A percentile compares a stretch with the other conserved stretches of the same genome.
Conservation (phyloP, 768 basidiomycete species). For the Gymnopilus dilepis region DNA sequence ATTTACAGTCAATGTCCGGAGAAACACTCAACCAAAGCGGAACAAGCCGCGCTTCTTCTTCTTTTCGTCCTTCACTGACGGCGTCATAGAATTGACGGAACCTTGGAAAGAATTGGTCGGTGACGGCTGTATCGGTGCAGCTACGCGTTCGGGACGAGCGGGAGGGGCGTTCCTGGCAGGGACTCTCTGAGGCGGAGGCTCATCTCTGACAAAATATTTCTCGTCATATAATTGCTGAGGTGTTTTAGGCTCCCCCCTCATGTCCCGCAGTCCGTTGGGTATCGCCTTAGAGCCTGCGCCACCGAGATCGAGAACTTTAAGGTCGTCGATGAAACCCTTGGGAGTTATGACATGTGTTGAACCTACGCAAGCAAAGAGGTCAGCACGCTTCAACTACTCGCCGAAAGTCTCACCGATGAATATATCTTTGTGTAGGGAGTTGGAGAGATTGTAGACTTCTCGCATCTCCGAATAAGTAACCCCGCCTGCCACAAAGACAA, state of each 20-base stretch:
- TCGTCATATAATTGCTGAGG: constrained; percentile 84
- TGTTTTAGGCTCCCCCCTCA: constrained; percentile 48
- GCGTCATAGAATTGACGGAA: constrained; percentile 44
- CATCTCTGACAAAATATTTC: constrained; percentile 72
- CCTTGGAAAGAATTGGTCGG: constrained; percentile 58
- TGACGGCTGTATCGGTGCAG: constrained; percentile 48
- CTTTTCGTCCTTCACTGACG: constrained; percentile 60
- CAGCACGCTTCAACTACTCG: not conserved
- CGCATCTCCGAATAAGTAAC: constrained; percentile 96
- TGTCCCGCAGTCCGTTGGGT: constrained; percentile 70
- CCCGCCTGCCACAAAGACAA: constrained; percentile 94
- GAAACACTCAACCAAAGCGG: constrained; percentile 51
- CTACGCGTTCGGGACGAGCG: constrained; percentile 38
- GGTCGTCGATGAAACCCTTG: constrained; percentile 81
- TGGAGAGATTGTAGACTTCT: constrained; percentile 82
- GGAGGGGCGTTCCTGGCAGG: constrained; percentile 40
- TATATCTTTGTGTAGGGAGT: constrained; percentile 81
- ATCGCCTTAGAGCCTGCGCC: constrained; percentile 79
- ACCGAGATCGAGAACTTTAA: constrained; percentile 86
- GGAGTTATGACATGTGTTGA: constrained; percentile 91
- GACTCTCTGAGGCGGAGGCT: constrained; percentile 56
- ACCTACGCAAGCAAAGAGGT: constrained; percentile 51
- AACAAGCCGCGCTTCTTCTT: constrained; percentile 81
- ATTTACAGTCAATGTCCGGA: constrained; percentile 17
- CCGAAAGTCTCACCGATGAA: constrained; percentile 72